Conservation (phyloP, 768 basidiomycete species). For the Candolleomyces aberdarensis region DNA sequence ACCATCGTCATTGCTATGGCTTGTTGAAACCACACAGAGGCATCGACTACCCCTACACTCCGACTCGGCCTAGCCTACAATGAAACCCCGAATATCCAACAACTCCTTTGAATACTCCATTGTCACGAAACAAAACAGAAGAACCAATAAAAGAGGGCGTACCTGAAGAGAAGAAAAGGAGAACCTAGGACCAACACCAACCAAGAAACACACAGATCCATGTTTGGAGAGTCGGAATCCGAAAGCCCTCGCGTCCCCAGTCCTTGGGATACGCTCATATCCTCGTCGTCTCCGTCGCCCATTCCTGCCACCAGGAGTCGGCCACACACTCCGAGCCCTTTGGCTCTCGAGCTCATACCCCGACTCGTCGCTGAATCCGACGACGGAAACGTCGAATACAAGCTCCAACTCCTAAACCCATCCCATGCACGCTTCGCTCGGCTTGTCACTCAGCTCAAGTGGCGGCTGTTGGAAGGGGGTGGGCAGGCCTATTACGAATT, state of each 20-base stretch:
- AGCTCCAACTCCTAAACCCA: conserved; percentile 82
- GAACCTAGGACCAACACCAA: conserved; percentile 2
- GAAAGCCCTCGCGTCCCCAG: conserved; percentile 77
- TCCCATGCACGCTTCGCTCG: conserved; percentile 72
- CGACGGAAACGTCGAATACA: conserved; percentile 92
- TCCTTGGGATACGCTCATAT: conserved; percentile 78
- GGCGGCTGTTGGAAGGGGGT: conserved; percentile 85
- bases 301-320: conserved; percentile 21
- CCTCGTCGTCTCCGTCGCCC: conserved; percentile 49
- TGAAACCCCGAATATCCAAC: conserved; percentile 29
- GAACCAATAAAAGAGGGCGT: neutral
- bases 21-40: neutral
- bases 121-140: neutral
- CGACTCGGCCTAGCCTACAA: conserved; percentile 10
- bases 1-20: neutral
- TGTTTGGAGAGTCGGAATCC: conserved; percentile 83
- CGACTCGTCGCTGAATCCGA: conserved; percentile 77
- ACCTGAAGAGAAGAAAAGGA: neutral
- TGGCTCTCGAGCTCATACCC: conserved; percentile 41
- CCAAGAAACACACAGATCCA: conserved; percentile 22
- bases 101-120: neutral
- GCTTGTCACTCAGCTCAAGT: conserved; percentile 93
- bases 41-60: neutral
- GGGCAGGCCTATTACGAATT: conserved; percentile 84
- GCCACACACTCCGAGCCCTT: conserved; percentile 29